Evolutionary conservation across 257 asterid genomes (phyloP).

Genomic region (Euphrasia confusa): DNA sequence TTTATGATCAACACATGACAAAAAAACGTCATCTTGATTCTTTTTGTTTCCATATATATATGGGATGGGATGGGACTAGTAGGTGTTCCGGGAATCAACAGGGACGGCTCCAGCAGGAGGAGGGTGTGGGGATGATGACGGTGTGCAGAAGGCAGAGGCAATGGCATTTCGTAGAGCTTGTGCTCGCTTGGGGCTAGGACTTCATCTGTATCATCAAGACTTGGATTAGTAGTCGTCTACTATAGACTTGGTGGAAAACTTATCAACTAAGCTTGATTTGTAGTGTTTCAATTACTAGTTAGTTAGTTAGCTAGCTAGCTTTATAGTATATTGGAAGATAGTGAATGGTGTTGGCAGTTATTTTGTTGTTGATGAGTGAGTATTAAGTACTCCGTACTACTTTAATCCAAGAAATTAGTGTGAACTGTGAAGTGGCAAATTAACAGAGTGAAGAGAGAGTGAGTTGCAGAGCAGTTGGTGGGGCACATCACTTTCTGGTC

Average conservation of each 20-base stretch:
- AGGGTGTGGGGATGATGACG: constrained; percentile 61
- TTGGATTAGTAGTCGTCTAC: constrained; percentile 30
- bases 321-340: too few relatives aligned
- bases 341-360: too few relatives aligned
- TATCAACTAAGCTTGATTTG: neutral
- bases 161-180: constrained; percentile 98
- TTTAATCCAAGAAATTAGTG: too few relatives aligned
- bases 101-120: constrained; percentile 69
- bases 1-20: too few relatives aligned
- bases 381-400: too few relatives aligned
- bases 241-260: neutral
- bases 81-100: constrained; percentile 80
- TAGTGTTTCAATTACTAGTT: neutral
- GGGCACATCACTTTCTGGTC: constrained; percentile 26
- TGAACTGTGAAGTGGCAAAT: too few relatives aligned
- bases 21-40: neutral
- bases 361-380: too few relatives aligned
- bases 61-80: constrained; percentile 1
- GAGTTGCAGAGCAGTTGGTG: constrained; percentile 5
- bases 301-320: neutral
- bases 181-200: constrained; percentile 90
- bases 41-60: constrained; percentile 7
- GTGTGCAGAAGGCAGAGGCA: constrained; percentile 86
- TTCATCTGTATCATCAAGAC: constrained; percentile 86
- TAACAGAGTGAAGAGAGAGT: neutral